Evolutionary conservation across 805 yeast genomes (phyloP).

Genomic region (Spathaspora girioi): DNA sequence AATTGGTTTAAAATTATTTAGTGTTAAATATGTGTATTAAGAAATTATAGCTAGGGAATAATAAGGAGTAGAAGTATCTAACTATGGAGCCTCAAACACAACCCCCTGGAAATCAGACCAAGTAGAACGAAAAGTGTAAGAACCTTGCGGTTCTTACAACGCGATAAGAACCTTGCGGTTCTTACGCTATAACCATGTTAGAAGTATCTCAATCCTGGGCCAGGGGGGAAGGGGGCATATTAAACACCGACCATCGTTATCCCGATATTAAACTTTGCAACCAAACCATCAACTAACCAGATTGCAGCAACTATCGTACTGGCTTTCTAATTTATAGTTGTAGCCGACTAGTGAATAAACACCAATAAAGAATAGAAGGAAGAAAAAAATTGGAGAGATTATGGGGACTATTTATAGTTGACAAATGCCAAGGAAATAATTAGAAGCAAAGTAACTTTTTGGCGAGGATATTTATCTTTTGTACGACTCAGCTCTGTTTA

Average conservation of each 20-base stretch:
- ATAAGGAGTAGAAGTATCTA: background rate
- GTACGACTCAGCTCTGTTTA: too few species aligned
- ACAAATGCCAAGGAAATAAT: too few species aligned
- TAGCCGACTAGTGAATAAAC: background rate
- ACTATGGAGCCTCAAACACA: background rate
- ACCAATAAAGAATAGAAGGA: too few species aligned
- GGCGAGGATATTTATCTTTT: too few species aligned
- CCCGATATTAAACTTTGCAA: background rate
- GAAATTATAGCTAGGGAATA: background rate
- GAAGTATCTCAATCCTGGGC: background rate
- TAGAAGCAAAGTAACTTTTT: too few species aligned
- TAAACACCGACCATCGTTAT: background rate
- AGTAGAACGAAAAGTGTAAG: background rate
- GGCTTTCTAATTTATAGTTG: background rate
- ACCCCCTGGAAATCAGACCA: background rate
- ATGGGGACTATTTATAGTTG: too few species aligned
- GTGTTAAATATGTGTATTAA: too few species aligned
- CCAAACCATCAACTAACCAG: too few species aligned
- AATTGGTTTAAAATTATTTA: too few species aligned
- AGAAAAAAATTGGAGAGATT: too few species aligned
- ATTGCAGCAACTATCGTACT: background rate
- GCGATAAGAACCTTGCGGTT: too few species aligned
- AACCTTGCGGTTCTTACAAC: background rate
- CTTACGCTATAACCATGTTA: too few species aligned
- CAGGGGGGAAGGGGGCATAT: background rate